phyloP scores from a whole-genome alignment of 495 filamentous ascomycete species.

The Trichoderma reesei region DNA sequence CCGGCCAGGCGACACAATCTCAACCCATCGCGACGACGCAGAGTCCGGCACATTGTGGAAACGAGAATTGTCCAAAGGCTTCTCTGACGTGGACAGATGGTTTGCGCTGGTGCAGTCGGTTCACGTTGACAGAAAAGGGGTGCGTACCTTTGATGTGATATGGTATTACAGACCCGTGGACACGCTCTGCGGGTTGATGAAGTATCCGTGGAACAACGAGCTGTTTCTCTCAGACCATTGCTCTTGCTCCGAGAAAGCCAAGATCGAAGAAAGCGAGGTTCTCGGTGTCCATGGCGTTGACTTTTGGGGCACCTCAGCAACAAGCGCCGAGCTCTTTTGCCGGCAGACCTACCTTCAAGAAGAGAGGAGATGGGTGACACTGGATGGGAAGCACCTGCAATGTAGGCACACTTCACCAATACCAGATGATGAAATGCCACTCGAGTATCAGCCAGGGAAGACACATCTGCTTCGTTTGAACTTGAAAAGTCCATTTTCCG shows the following conservation, averaged over 20 bases:
- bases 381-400: conserved; percentile 37
- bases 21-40: conserved; percentile 28
- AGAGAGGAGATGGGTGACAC: conserved; percentile 39
- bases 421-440: not conserved
- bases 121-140: conserved; percentile 23
- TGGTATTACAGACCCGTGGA: conserved; percentile 65
- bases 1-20: conserved; percentile 30
- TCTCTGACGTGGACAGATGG: conserved; percentile 41
- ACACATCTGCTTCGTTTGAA: conserved; percentile 39
- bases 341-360: conserved; percentile 53
- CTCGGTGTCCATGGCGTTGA: conserved; percentile 42
- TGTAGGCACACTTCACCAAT: conserved; percentile 23
- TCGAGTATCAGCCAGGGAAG: conserved; percentile 38
- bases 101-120: conserved; percentile 56
- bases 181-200: conserved; percentile 51
- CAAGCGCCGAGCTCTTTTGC: conserved; percentile 46
- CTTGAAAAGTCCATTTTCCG: conserved; percentile 25
- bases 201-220: conserved; percentile 60
- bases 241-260: conserved; percentile 42
- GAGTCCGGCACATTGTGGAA: conserved; percentile 47
- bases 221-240: conserved; percentile 71
- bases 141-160: conserved; percentile 45
- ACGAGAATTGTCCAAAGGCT: conserved; percentile 25
- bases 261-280: conserved; percentile 43
- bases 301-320: conserved; percentile 41